Evolutionary conservation across 2,329 filamentous ascomycete genomes (phyloP).

Genomic region (Phaeosphaeria sp.): DNA sequence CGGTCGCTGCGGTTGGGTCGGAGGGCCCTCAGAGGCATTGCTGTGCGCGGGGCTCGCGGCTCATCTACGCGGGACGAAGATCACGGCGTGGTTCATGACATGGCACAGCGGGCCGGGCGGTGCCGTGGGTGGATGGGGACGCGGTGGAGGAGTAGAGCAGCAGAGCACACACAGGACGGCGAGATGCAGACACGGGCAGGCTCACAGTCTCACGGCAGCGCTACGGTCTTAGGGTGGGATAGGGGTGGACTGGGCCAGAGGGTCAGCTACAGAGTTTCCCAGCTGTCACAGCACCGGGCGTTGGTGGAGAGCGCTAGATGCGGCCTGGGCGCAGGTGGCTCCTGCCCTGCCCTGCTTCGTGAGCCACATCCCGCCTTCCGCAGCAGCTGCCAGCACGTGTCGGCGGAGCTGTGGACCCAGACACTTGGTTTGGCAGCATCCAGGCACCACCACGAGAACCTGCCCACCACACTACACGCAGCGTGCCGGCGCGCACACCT

Average conservation of each 20-base stretch:
- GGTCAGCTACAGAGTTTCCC: conserved; percentile 2
- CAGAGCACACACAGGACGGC: conserved; percentile 1
- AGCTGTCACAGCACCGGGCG: not conserved
- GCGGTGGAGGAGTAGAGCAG: conserved; percentile 19
- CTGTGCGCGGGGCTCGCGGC: conserved; percentile 39
- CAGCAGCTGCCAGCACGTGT: conserved; percentile 14
- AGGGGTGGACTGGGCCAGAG: not conserved
- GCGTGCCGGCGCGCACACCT: not conserved
- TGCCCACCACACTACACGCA: not conserved
- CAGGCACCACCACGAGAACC: not conserved
- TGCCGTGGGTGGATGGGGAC: conserved; percentile 14
- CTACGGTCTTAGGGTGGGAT: not conserved
- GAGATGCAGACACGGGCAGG: not conserved
- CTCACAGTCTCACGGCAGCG: not conserved
- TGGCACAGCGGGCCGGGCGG: conserved; percentile 35
- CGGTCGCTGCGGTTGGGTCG: conserved; percentile 48
- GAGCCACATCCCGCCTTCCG: not conserved
- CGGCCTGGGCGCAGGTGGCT: not conserved
- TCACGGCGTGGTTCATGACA: conserved; percentile 35
- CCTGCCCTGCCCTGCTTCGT: not conserved
- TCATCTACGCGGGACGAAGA: conserved; percentile 42
- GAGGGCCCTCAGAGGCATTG: conserved; percentile 50
- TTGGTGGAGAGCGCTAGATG: not conserved
- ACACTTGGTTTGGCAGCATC: not conserved
- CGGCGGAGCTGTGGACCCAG: not conserved